Base-by-base conservation (phyloP, 2,329 filamentous ascomycete species). In the Trichocomaceae sp. region DNA sequence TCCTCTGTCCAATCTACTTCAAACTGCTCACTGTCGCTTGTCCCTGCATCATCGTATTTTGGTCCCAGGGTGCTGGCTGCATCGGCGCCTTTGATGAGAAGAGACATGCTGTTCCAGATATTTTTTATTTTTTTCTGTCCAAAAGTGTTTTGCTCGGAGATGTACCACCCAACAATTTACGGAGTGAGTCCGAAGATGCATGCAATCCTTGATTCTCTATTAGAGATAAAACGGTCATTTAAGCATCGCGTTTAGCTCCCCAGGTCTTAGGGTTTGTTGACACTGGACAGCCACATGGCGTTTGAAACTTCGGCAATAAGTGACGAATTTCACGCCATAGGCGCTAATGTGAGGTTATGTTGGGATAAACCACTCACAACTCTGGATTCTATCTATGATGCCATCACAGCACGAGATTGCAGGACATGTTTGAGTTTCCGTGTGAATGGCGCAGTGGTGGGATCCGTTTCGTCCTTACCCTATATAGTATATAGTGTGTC, bases 1-100 rank as follows among this genome's bases (percentile, higher is more conserved):
- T 57, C 60, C 31, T 23, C 47, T 2, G 58, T 59, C 60, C 63
- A 64, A 31, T 52, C 39, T 10, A 42, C 55, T 31, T 44, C 51
- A 35, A 39, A 26, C n/a, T n/a, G 23, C 13, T 17, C 45, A 17
- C 15, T 2, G 45, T 47, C 29, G 12, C 22, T 47, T 4, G 45
- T 47, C 22, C 39, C 39, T 29, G 44, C 13, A 6, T 17, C 23
- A 10, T 47, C 45, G 13, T 33, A 29, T 17, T 31, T 19, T 5
- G n/a, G 45, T 13, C 17, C 20, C 5, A 47, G 22, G 10, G 23
- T 29, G 45, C 23, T 33, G 45, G 44, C 13, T 6, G n/a, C 23
- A 20, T 9, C 23, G 13, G 13, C 4, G 23, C 20, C 10, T 17
- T 47, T 47, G 15, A 17, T 33, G 1, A 7, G 5, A 1, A 23